Conservation (phyloP, 352 stramenopile genomes). For the Globisporangium mamillatum region DNA sequence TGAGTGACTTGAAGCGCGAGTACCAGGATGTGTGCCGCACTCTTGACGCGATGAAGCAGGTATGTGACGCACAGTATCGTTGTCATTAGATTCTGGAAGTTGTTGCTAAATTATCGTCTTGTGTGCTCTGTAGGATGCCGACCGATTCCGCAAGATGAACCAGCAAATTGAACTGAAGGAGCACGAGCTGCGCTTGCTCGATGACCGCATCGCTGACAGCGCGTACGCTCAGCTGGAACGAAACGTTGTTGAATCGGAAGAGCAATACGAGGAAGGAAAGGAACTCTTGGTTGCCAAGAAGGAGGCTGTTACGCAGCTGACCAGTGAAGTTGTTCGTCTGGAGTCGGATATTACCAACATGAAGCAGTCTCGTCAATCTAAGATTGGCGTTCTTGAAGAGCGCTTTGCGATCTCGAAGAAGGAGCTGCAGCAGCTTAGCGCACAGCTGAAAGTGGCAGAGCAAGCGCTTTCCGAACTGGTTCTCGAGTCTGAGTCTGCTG, state of each 20-base stretch:
- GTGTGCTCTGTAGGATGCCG: conserved; percentile 42
- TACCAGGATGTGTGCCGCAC: conserved; percentile 56
- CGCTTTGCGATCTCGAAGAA: conserved; percentile 75
- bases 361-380: conserved; percentile 76
- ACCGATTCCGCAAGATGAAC: conserved; percentile 67
- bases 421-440: conserved; percentile 58
- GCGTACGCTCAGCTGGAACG: conserved; percentile 77
- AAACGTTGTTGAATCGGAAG: conserved; percentile 60
- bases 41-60: conserved; percentile 71
- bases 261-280: conserved; percentile 72
- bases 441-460: conserved; percentile 54
- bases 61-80: conserved; percentile 10
- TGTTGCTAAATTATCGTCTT: neutral
- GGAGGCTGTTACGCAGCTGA: conserved; percentile 73
- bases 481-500: conserved; percentile 70
- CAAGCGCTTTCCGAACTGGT: conserved; percentile 74
- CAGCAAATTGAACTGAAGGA: conserved; percentile 84
- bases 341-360: conserved; percentile 81
- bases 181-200: conserved; percentile 73
- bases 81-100: neutral
- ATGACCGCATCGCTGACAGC: conserved; percentile 78
- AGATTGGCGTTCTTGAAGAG: conserved; percentile 78
- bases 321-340: conserved; percentile 64
- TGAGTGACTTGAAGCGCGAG: conserved; percentile 68
- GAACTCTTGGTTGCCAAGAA: conserved; percentile 58